Evolutionary conservation across 495 filamentous ascomycete species (phyloP), one percentile per base, ranked within the genome.

Genomic region (Neurospora africana): DNA sequence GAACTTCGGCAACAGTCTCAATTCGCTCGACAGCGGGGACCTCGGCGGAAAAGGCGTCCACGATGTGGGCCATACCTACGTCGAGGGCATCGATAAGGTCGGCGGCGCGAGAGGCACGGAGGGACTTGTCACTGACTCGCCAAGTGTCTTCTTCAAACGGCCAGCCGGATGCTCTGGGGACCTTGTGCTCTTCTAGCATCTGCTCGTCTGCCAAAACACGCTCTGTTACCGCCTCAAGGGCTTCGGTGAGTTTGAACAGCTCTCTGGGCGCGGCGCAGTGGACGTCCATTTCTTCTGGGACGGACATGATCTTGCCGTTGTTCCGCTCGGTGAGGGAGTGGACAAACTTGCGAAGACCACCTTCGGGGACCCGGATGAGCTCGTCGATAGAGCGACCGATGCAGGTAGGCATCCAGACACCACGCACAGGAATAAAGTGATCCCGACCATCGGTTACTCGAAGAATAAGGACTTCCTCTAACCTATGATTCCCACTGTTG

Each of bases 381-480:
- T 95, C 92, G 68, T 92, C 89, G 44, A 98, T 84, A 9, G 91
- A 92, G 68, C 91, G 89, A 0, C 93, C 93, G 70, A 98, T 94
- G 74, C 89, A 92, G 0, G 91, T 93, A 30, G 89, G 92, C 4
- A 89, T 80, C 95, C 95, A 99, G 0, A 83, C 81, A 0, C 89
- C 95, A 4, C 85, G 87, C 9, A 96, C 84, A 1, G 94, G 89
- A 68, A 99, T 87, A 78, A 99, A 99, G 79, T 98, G 91, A 74
- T 99, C 95, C 68, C 93, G 87, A 2, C 95, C 95, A 68, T 90
- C 87, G 10, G 88, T 86, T 10, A 98, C 92, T 11, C 94, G 90
- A n/a, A 99, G 86, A 6, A 99, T 89, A 33, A 98, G 83, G 10
- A 98, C 90, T 76, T 98, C 94, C 72, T 97, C 93, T 2, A 98